Base-by-base conservation (phyloP, 306 rosid genomes). In the Cajanus cajan region DNA sequence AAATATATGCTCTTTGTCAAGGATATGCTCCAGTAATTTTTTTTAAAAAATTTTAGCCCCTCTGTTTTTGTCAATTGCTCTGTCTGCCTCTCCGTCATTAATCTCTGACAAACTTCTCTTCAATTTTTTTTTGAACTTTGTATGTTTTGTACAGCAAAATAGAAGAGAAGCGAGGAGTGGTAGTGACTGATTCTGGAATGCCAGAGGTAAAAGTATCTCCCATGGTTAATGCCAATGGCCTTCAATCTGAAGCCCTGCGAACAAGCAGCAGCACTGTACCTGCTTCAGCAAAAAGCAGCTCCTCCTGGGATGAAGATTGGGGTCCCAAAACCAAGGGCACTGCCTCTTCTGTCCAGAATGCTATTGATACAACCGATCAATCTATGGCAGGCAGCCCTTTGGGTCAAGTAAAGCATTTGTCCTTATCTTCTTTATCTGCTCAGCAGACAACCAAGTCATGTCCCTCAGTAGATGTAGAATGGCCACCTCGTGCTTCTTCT, bases 261-360 rank as follows among this genome's bases (percentile, higher is more conserved):
- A 85, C 82, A 80, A 73, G 82, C 51, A 84, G 68, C 25, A 87
- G 78, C 73, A 58, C 84, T 24, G 84, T 82, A 14, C 64, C 82
- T 74, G 52, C 90, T 4, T 70, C 94, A 64, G 47, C 84, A 13
- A 93, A 88, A 85, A 85, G 75, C 62, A 81, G 82, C 84, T 48
- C 91, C 19, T 79, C 91, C 13, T 96, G 99, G 99, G 99, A 96
- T 79, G 96, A 91, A 82, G 99, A 96, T 84, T 96, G 99, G 99
- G 97, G 88, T 77, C 84, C 88, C 6, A 25, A 73, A 64, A 47
- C 78, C 64, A 84, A 88, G 71, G 85, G 80, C 54, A 51, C 82
- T 34, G 14, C 87, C 71, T 34, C 83, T 41, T 65, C 92, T 62
- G 73, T 83, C 76, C 86, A 71, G 55, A 87, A 68, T 59, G 80